These are phyloP conservation scores for Paracorniculantispora psalliotae DNA, from an alignment of 2,329 filamentous ascomycete genomes.

Conservation along the genomic window DNA sequence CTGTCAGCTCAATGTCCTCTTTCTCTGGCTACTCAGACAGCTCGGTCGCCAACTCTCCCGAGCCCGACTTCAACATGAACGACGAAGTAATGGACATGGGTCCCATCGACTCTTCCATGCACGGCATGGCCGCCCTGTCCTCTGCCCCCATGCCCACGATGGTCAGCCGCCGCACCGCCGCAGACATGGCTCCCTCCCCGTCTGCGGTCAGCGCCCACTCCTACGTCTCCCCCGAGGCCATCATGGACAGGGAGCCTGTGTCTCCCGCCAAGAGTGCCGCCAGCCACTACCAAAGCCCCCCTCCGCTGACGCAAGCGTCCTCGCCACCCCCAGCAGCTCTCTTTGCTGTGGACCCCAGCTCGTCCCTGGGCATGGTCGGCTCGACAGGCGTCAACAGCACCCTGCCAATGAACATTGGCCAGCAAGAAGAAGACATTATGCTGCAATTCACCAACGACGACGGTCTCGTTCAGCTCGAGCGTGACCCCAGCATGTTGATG, in stretches of 20 bases:
- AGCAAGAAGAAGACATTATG: slow-evolving; percentile 33
- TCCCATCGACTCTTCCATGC: slow-evolving; percentile 22
- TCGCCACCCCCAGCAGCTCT: slow-evolving; percentile 51
- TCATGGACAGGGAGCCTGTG: slow-evolving; percentile 35
- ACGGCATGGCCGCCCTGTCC: slow-evolving; percentile 35
- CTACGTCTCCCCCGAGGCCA: slow-evolving; percentile 45
- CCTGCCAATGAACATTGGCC: slow-evolving; percentile 29
- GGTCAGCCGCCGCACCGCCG: slow-evolving; percentile 22
- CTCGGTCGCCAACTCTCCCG: slow-evolving; percentile 50
- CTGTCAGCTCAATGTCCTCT: slow-evolving; percentile 46
- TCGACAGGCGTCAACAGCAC: slow-evolving; percentile 30
- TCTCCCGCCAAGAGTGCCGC: slow-evolving; percentile 47
- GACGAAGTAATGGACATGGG: slow-evolving; percentile 46
- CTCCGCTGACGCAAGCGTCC: slow-evolving; percentile 56
- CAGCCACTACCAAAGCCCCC: slow-evolving; percentile 53
- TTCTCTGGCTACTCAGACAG: slow-evolving; percentile 54
- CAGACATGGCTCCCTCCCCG: slow-evolving; percentile 34
- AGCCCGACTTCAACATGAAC: slow-evolving; percentile 41
- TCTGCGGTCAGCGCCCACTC: slow-evolving; percentile 33
- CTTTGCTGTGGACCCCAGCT: slow-evolving; percentile 42
- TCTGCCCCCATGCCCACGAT: slow-evolving; percentile 39
- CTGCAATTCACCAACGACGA: slow-evolving; percentile 26
- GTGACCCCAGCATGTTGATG: slow-evolving; percentile 44
- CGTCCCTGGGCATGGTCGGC: slow-evolving; percentile 28
- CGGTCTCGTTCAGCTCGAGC: slow-evolving; percentile 38